These are phyloP conservation scores for Lyophyllum shimeji DNA, from an alignment of 768 basidiomycete species.

Conservation along the genomic window DNA sequence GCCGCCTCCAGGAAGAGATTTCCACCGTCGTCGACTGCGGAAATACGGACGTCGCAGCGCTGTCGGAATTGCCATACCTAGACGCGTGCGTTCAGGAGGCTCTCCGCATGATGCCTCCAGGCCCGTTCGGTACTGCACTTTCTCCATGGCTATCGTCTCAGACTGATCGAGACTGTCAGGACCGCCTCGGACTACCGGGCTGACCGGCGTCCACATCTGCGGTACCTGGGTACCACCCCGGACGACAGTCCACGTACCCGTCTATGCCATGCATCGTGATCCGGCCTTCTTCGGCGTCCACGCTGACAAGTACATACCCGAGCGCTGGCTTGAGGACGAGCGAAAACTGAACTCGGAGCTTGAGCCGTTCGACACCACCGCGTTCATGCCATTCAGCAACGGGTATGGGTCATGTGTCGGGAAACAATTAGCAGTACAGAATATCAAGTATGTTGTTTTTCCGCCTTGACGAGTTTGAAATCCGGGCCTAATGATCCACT, in stretches of 20 bases:
- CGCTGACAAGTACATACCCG: not conserved
- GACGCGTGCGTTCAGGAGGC: slow-evolving; percentile 3
- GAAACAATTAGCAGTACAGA: not conserved
- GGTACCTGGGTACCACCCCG: no score
- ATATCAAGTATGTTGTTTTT: not conserved
- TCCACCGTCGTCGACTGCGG: not conserved
- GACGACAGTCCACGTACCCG: not conserved
- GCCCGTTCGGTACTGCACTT: not conserved
- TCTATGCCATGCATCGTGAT: not conserved
- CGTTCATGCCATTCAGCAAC: slow-evolving; percentile 1
- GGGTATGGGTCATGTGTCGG: slow-evolving; percentile 3
- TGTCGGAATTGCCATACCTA: not conserved
- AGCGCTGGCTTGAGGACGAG: not conserved
- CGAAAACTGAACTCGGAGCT: not conserved
- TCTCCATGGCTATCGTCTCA: not conserved
- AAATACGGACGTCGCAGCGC: not conserved
- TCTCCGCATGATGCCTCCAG: slow-evolving; percentile 1
- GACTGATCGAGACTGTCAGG: no score
- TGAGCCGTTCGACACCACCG: not conserved
- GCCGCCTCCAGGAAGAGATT: not conserved
- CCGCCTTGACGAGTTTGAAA: no score
- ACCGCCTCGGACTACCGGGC: no score
- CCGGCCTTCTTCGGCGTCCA: not conserved
- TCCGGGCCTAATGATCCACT: no score
- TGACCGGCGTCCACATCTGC: no score